These are phyloP conservation scores for Acorus gramineus DNA, from an alignment of 106 monocot species.

Conservation along the genomic window DNA sequence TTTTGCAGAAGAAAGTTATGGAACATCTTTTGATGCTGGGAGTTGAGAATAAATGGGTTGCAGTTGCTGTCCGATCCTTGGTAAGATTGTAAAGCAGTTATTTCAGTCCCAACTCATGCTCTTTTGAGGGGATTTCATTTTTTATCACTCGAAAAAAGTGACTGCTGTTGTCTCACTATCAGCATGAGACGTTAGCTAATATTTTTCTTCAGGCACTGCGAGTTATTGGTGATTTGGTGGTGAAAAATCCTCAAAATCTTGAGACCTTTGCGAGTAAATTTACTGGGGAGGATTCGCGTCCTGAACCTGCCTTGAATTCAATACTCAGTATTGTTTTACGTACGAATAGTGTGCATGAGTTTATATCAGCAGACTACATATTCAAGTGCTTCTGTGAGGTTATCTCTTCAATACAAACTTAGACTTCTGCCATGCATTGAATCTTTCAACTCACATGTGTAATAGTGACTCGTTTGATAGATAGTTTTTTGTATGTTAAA, in stretches of 20 bases:
- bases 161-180: too few species aligned
- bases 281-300: conserved; percentile 87
- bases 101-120: background rate
- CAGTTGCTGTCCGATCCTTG: conserved; percentile 72
- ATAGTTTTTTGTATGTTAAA: too few species aligned
- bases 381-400: conserved; percentile 98
- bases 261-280: conserved; percentile 50
- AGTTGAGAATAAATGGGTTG: conserved; percentile 94
- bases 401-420: conserved; percentile 1
- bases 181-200: too few species aligned
- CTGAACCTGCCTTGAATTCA: conserved; percentile 76
- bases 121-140: too few species aligned
- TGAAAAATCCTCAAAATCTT: conserved; percentile 64
- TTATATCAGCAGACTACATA: conserved; percentile 79
- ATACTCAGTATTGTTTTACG: conserved; percentile 74
- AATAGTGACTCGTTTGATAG: too few species aligned
- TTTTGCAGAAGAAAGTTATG: conserved; percentile 71
- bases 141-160: too few species aligned
- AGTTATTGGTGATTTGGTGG: conserved; percentile 83
- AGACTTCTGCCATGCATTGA: too few species aligned
- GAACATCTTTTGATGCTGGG: conserved; percentile 88
- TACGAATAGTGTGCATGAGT: conserved; percentile 61
- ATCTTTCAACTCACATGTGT: too few species aligned
- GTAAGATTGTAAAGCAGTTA: conserved; percentile 31
- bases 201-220: conserved; percentile 57